Conservation (phyloP, 2,329 filamentous ascomycete species). For the Fusarium abutilonis region DNA sequence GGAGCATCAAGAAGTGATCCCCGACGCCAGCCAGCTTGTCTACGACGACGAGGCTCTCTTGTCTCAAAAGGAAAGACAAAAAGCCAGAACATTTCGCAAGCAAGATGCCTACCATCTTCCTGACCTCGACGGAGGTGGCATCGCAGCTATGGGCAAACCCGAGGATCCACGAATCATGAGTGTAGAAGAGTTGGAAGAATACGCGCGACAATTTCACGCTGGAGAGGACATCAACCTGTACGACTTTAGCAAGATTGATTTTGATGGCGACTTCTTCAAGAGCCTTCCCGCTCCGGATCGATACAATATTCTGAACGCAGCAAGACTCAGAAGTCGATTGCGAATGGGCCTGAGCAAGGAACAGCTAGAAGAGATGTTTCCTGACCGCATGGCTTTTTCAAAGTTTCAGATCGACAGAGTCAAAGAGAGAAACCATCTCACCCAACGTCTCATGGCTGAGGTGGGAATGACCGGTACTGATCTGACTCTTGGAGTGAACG, state of each 20-base stretch:
- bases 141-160: slow-evolving; percentile 86
- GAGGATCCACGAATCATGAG: slow-evolving; percentile 98
- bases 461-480: slow-evolving; percentile 87
- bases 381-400: slow-evolving; percentile 96
- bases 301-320: slow-evolving; percentile 97
- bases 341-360: slow-evolving; percentile 98
- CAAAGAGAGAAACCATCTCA: slow-evolving; percentile 90
- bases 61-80: slow-evolving; percentile 77
- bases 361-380: slow-evolving; percentile 95
- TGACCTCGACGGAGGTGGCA: slow-evolving; percentile 78
- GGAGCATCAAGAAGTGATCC: slow-evolving; percentile 73
- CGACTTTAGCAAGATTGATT: slow-evolving; percentile 99
- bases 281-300: slow-evolving; percentile 89
- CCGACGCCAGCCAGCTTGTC: slow-evolving; percentile 74
- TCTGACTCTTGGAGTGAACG: slow-evolving; percentile 71
- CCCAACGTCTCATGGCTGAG: slow-evolving; percentile 92
- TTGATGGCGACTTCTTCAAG: slow-evolving; percentile 93
- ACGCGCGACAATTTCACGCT: slow-evolving; percentile 88
- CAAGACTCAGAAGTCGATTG: slow-evolving; percentile 84
- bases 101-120: slow-evolving; percentile 96
- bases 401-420: slow-evolving; percentile 96
- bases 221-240: slow-evolving; percentile 93
- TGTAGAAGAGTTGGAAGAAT: slow-evolving; percentile 90
- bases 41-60: slow-evolving; percentile 93
- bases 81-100: slow-evolving; percentile 83